These are phyloP conservation scores for Saccharomycopsis crataegensis DNA, from an alignment of 1,139 yeast genomes.

Conservation along the genomic window DNA sequence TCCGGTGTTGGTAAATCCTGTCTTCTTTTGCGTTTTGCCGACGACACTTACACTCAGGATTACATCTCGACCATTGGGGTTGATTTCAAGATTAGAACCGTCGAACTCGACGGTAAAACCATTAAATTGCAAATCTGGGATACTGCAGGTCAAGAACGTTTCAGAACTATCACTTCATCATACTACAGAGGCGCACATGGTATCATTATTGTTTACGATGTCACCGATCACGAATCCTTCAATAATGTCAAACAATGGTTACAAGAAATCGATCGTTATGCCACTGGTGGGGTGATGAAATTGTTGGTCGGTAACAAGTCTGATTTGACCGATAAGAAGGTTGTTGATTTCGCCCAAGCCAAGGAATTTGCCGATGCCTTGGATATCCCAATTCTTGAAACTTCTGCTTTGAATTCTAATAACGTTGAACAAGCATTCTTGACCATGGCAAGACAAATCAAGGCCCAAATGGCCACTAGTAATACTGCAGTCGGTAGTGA, in stretches of 20 bases:
- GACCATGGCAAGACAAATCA: constrained; percentile 98
- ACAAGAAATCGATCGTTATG: constrained; percentile 97
- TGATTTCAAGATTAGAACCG: constrained; percentile 95
- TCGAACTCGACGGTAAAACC: constrained; percentile 93
- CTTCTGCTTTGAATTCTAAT: constrained; percentile 91
- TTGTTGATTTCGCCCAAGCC: constrained; percentile 93
- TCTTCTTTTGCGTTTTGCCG: constrained; percentile 89
- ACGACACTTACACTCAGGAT: constrained; percentile 94
- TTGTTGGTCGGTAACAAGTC: constrained; percentile 95
- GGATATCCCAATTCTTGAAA: constrained; percentile 93
- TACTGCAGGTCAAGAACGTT: constrained; percentile 98
- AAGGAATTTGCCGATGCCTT: constrained; percentile 95
- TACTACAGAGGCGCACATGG: constrained; percentile 99
- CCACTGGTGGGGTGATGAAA: constrained; percentile 96
- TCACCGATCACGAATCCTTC: constrained; percentile 95
- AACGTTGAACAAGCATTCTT: constrained; percentile 97
- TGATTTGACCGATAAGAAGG: constrained; percentile 88
- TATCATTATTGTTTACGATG: constrained; percentile 94
- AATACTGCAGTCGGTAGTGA: constrained; percentile 44
- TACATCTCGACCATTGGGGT: constrained; percentile 97
- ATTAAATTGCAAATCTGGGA: constrained; percentile 98
- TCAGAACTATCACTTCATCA: constrained; percentile 95
- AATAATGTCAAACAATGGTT: constrained; percentile 98
- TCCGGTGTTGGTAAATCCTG: constrained; percentile 99
- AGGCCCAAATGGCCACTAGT: constrained; percentile 85